Base-by-base conservation (phyloP, 2,329 filamentous ascomycete species). In the Fusarium floridanum region DNA sequence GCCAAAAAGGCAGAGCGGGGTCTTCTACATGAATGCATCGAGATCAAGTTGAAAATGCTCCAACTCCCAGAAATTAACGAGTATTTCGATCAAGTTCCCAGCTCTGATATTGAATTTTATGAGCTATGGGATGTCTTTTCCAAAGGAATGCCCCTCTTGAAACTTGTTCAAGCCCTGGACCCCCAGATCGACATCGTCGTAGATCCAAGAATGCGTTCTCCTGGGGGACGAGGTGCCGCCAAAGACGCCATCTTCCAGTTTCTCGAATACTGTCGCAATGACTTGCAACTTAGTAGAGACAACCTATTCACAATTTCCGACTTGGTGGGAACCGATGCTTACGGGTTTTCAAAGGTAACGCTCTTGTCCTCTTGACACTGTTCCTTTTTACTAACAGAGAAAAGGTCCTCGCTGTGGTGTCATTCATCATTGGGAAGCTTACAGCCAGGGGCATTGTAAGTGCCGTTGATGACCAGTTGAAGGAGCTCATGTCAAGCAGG, bases 41-140 rank as follows among this genome's bases (percentile, higher is more conserved):
- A 65, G 16, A 65, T 65, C 22, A 57, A 50, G 55, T 20, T 27
- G 7, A 45, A 60, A 50, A 32, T 65, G 37, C 63, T 60, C 11
- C 63, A 65, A 11, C n/a, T 65, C 5, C 55, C 53, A 9, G 62
- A 36, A n/a, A 43, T 64, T 22, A 12, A 22, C 11, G 22, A 48
- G 11, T 65, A 43, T 17, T 60, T 65, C 20, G 29, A 48, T 9
- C 12, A 45, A 43, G 12, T 6, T 32, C 10, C 11, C 16, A 24
- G n/a, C 6, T 27, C 20, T 1, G 3, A 14, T 9, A 37, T 11
- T 10, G n/a, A 20, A 12, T 57, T 64, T 9, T 11, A 22, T n/a
- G 24, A 50, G 14, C 39, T 65, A 16, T 37, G 37, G 53, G n/a
- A 1, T 16, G 22, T 65, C 37, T 17, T 64, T 12, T 55, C 50